phyloP scores from a whole-genome alignment of 148 eudicot species.

The Gaultheria prostrata region DNA sequence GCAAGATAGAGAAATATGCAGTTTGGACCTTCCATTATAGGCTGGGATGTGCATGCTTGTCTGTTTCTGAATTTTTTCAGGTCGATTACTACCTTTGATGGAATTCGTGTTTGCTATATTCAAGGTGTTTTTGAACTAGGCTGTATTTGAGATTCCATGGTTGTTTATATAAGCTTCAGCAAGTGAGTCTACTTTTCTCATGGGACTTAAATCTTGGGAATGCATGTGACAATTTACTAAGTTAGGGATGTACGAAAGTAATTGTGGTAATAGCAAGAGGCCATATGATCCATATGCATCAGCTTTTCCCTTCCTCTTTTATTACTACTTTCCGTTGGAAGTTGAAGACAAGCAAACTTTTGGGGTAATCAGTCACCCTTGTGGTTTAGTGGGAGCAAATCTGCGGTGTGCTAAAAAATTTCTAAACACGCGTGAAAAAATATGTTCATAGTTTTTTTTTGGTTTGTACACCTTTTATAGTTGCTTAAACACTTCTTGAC shows the following conservation, averaged over 20 bases:
- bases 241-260: not conserved
- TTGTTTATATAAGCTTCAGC: not conserved
- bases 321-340: not conserved
- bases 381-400: not conserved
- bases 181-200: not conserved
- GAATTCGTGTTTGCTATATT: not conserved
- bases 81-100: not conserved
- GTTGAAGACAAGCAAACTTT: not conserved
- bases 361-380: not conserved
- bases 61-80: not conserved
- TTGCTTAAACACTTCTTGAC: not conserved
- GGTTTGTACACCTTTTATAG: not conserved
- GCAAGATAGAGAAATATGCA: not conserved
- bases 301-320: not conserved
- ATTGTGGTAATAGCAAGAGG: not conserved
- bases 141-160: not conserved
- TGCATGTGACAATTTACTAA: not conserved
- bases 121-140: not conserved
- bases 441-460: not conserved
- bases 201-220: not conserved
- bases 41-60: not conserved
- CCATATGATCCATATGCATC: not conserved
- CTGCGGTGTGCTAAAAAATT: not conserved
- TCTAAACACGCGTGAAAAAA: not conserved
- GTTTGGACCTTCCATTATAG: conserved; percentile 7